Conservation (phyloP, 2,329 filamentous ascomycete species). For the Monascus ruber region DNA sequence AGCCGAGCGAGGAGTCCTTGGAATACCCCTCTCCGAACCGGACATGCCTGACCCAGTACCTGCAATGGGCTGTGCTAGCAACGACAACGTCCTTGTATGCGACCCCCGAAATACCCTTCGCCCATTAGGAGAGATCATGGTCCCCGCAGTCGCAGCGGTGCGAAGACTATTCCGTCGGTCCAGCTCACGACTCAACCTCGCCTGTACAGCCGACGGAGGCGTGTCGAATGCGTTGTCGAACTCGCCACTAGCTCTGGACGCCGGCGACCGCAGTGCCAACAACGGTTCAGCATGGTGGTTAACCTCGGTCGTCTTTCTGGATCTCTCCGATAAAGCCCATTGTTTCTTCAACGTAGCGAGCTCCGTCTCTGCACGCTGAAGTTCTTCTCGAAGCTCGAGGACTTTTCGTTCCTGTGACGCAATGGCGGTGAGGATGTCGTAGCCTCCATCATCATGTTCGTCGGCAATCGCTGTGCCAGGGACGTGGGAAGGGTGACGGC, state of each 20-base stretch:
- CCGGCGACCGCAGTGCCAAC: slow-evolving; percentile 40
- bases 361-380: slow-evolving; percentile 70
- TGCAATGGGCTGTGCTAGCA: slow-evolving; percentile 49
- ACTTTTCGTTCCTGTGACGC: slow-evolving; percentile 86
- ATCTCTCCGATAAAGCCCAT: slow-evolving; percentile 67
- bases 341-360: slow-evolving; percentile 68
- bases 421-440: slow-evolving; percentile 73
- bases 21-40: slow-evolving; percentile 15
- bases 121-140: slow-evolving; percentile 25
- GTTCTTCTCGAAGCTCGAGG: slow-evolving; percentile 79
- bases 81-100: slow-evolving; percentile 59
- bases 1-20: slow-evolving; percentile 27
- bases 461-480: slow-evolving; percentile 13
- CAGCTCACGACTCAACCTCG: slow-evolving; percentile 46
- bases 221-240: slow-evolving; percentile 6
- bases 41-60: slow-evolving; percentile 5
- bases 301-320: slow-evolving; percentile 61
- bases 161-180: slow-evolving; percentile 63
- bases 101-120: slow-evolving; percentile 59
- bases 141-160: slow-evolving; percentile 26
- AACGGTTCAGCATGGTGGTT: slow-evolving; percentile 49
- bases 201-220: slow-evolving; percentile 16
- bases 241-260: slow-evolving; percentile 1
- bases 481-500: slow-evolving; percentile 10
- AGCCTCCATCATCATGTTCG: slow-evolving; percentile 37